Evolutionary conservation across 805 yeast genomes (phyloP), one percentile per base, ranked within the genome.

Genomic region (Ogataea ramenticola): DNA sequence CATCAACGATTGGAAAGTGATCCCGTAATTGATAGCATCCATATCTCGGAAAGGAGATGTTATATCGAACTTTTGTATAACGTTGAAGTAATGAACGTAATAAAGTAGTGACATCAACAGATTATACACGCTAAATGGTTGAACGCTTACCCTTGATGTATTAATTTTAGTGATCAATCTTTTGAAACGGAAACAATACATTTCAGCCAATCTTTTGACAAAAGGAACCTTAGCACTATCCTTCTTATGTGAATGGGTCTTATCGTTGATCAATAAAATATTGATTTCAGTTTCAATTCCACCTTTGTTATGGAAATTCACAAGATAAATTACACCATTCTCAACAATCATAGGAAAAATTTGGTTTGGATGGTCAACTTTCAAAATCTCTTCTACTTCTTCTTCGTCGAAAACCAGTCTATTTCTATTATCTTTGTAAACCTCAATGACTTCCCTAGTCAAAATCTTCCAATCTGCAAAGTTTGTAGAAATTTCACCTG

Each of bases 271-370:
- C 37, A 59, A 62, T 34, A 60, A 46, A 10, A 62, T 51, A 29
- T 55, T 55, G 15, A 49, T 54, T 14, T 50, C 53, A 14, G 45
- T 42, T 14, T 51, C 38, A 4, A 36, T 27, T 5, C 48, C 53
- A 36, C 53, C 54, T 12, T 32, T 43, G 1, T 55, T 49, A 30
- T 48, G 48, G 24, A 61, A 50, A 41, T 62, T 62, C 32, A 64
- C 51, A 37, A 64, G 44, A 44, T 55, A 60, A 1, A 56, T 48
- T 8, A 50, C 46, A 10, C 63, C 64, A 43, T 52, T 58, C 41
- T 61, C 64, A 36, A 60, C 46, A 7, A 60, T 43, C 15, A 64
- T 24, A 8, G 68, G 68, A 21, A 63, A 54, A 1, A 64, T 52
- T 43, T 63, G 64, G 43, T 58, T 62, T 14, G 33, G 41, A 37